Percentiles rank a stretch among this genome's conserved stretches.
phyloP scores from a whole-genome alignment of 2,329 filamentous ascomycete species.

The Canariomyces notabilis region DNA sequence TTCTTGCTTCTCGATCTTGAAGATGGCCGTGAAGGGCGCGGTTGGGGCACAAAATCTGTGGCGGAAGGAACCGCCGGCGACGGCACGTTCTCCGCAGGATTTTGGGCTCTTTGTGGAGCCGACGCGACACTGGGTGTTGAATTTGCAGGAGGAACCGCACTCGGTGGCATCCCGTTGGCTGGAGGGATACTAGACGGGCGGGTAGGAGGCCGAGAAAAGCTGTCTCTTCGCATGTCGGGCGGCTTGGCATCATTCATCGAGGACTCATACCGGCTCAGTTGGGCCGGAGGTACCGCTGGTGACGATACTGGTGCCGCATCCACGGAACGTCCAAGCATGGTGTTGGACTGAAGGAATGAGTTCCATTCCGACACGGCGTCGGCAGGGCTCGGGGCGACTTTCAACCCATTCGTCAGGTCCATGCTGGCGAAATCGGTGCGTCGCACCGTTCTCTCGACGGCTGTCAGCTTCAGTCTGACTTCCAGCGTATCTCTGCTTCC shows the following conservation, averaged over 20 bases:
- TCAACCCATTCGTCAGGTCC: slow-evolving; percentile 20
- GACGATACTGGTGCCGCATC: slow-evolving; percentile 31
- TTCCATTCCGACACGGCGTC: slow-evolving; percentile 69
- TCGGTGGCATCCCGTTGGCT: slow-evolving; percentile 6
- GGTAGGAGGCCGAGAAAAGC: slow-evolving; percentile 13
- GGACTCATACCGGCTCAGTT: slow-evolving; percentile 15
- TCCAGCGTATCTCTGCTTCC: slow-evolving; percentile 85
- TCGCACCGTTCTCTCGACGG: slow-evolving; percentile 57
- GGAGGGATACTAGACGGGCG: slow-evolving; percentile 21
- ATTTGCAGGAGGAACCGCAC: slow-evolving; percentile 6
- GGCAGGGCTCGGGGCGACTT: slow-evolving; percentile 40
- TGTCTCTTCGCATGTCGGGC: slow-evolving; percentile 16
- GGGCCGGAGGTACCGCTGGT: slow-evolving; percentile 30
- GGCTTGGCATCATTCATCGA: slow-evolving; percentile 13
- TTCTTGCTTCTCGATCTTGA: slow-evolving; percentile 49
- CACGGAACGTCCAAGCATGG: slow-evolving; percentile 41
- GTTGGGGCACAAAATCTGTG: slow-evolving; percentile 25
- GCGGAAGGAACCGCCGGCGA: slow-evolving; percentile 24
- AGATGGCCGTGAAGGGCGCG: slow-evolving; percentile 48
- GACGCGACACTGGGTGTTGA: slow-evolving; percentile 10
- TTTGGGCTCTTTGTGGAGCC: slow-evolving; percentile 19
- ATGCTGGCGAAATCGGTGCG: slow-evolving; percentile 25
- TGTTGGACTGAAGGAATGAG: slow-evolving; percentile 68
- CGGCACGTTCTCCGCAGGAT: slow-evolving; percentile 18
- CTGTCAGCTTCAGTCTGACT: slow-evolving; percentile 82